Conservation (phyloP, 768 basidiomycete species). For the Lactarius sanguifluus region DNA sequence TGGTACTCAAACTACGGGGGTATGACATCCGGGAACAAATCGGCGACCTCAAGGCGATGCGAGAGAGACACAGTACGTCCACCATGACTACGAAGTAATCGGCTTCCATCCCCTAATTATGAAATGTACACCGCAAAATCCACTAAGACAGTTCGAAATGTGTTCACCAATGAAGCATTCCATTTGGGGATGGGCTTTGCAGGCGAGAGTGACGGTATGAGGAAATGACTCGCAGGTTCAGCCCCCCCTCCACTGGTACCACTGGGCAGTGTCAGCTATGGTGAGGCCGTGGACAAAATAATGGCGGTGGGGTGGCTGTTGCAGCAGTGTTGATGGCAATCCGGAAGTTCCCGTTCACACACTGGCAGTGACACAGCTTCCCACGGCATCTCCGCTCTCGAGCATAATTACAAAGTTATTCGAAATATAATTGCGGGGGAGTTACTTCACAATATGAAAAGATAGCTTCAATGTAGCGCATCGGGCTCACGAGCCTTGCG, state of each 20-base stretch:
- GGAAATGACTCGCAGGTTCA: background rate
- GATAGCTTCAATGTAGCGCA: too few species aligned
- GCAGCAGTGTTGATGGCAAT: background rate
- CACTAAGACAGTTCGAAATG: background rate
- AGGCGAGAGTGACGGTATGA: background rate
- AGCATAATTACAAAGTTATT: background rate
- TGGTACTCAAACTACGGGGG: background rate
- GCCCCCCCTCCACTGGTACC: background rate
- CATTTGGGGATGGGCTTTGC: background rate
- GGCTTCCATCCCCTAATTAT: background rate
- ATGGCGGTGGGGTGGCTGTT: background rate
- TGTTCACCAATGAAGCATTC: background rate
- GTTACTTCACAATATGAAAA: background rate
- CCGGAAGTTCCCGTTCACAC: background rate
- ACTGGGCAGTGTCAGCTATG: background rate
- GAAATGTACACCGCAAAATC: background rate
- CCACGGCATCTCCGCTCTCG: background rate
- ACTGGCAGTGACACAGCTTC: too few species aligned
- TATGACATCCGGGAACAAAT: background rate
- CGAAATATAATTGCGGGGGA: background rate
- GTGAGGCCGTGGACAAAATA: background rate
- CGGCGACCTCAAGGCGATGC: background rate
- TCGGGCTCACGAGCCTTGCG: conserved; percentile 5
- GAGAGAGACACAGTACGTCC: background rate
- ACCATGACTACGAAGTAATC: background rate